phyloP scores from a whole-genome alignment of 2,329 filamentous ascomycete genomes.

The Apiospora hydei region DNA sequence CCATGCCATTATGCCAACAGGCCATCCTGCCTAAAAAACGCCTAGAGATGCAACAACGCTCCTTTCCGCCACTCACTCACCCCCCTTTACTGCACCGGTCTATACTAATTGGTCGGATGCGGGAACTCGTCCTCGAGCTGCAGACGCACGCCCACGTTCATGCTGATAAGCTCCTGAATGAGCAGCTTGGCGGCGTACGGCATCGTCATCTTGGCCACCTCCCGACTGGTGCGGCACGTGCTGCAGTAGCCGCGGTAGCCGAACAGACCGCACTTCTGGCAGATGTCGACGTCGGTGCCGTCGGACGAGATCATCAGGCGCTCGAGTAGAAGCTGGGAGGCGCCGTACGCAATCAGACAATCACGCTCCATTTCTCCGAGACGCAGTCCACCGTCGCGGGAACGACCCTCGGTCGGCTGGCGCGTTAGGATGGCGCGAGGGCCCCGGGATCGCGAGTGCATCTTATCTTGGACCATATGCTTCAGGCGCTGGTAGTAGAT shows the following conservation, averaged over 20 bases:
- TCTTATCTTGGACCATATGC: conserved; percentile 99
- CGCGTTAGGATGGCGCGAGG: conserved; percentile 91
- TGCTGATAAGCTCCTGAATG: conserved; percentile 94
- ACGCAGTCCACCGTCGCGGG: conserved; percentile 88
- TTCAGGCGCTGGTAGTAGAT: conserved; percentile 99
- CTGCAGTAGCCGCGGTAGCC: conserved; percentile 96
- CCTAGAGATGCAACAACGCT: conserved; percentile 26
- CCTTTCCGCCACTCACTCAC: conserved; percentile 34
- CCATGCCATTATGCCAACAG: conserved; percentile 18
- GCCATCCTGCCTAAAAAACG: not conserved
- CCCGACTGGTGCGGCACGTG: conserved; percentile 84
- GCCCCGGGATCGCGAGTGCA: conserved; percentile 93
- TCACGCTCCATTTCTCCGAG: conserved; percentile 99
- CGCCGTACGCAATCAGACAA: conserved; percentile 96
- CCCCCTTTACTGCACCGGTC: too few relatives aligned
- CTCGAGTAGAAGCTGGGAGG: conserved; percentile 89
- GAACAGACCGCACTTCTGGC: conserved; percentile 92
- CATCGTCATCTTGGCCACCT: conserved; percentile 92
- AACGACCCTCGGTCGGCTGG: conserved; percentile 95
- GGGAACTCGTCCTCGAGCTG: conserved; percentile 96
- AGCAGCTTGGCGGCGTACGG: conserved; percentile 96
- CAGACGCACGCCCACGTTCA: conserved; percentile 96
- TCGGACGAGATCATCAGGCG: conserved; percentile 95
- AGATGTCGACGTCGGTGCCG: conserved; percentile 90
- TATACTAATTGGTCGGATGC: conserved; percentile 48